Evolutionary conservation across 129 eudicot species (phyloP), one percentile per base, ranked within the genome.

Genomic region (Flaveria ramosissima): DNA sequence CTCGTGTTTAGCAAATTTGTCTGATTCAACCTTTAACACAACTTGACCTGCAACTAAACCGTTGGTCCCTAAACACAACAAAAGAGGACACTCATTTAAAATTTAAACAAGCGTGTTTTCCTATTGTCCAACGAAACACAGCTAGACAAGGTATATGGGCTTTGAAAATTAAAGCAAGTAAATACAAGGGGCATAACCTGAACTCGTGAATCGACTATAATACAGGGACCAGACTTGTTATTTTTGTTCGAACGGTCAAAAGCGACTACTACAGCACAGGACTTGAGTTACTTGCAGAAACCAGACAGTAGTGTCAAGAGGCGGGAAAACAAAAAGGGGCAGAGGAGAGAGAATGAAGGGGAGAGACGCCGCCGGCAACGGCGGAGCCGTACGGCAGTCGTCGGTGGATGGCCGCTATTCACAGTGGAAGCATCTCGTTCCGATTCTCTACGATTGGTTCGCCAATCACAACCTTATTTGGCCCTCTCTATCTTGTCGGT

Each of bases 401-500:
- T 71, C 97, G 45, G 90, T 85, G 73, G 91, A 92, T 74, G 96
- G 87, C 17, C 76, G 90, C 0, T 92, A 92, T 81, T 66, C 83
- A 0, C 96, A 92, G 43, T 92, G 97, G 97, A 92, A 92, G 73
- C 84, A 91, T 6, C 85, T 89, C 20, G 89, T 92, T 39, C 97
- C 97, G 9, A 86, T 92, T 15, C 92, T 92, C 53, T 92, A 92
- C 89, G 97, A 92, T 60, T 92, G 96, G 97, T 81, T 89, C 19
- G 90, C 96, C 23, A 92, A 92, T 48, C 97, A 92, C 85, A 92
- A 92, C 76, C 97, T 92, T 77, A 77, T 92, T 6, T 92, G 96
- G 97, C 97, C 97, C 39, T 92, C 97, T 16, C 92, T 92, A 55
- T 92, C 97, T 15, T 92, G 96, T 84, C 82, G 96, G 96, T 89